Percentiles rank a stretch among this genome's conserved stretches.
phyloP scores from a whole-genome alignment of 1,139 yeast species.

The Chernovozyma sophiae-reginae region DNA sequence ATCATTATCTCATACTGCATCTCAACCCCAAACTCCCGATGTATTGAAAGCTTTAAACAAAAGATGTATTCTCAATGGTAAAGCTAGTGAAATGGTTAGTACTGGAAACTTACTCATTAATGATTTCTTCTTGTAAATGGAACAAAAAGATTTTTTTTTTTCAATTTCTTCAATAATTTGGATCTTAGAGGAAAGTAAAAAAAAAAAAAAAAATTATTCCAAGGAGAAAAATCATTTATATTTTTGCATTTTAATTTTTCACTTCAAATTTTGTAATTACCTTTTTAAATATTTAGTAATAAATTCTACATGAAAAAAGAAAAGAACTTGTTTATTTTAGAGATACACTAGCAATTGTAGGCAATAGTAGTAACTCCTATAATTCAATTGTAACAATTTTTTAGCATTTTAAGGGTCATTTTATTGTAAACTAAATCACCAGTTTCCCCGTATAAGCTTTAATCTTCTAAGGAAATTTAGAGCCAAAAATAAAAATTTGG shows the following conservation, averaged over 20 bases:
- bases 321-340: no score
- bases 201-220: not conserved
- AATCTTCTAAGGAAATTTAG: no score
- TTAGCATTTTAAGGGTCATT: no score
- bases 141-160: not conserved
- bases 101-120: slow-evolving; percentile 45
- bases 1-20: slow-evolving; percentile 23
- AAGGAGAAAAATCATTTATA: not conserved
- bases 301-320: no score
- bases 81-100: slow-evolving; percentile 54
- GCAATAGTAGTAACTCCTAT: no score
- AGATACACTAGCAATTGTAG: no score
- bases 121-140: slow-evolving; percentile 38
- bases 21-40: slow-evolving; percentile 22
- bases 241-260: slow-evolving; percentile 5
- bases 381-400: no score
- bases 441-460: no score
- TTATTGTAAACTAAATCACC: no score
- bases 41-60: slow-evolving; percentile 37
- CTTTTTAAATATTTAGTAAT: not conserved
- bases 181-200: no score
- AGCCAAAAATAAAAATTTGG: no score
- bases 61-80: slow-evolving; percentile 45
- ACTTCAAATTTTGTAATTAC: slow-evolving; percentile 5
- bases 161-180: not conserved